A percentile compares a stretch with the other conserved stretches of the same genome.
Evolutionary conservation across 306 rosid genomes (phyloP).

Genomic region (Ceratonia siliqua): DNA sequence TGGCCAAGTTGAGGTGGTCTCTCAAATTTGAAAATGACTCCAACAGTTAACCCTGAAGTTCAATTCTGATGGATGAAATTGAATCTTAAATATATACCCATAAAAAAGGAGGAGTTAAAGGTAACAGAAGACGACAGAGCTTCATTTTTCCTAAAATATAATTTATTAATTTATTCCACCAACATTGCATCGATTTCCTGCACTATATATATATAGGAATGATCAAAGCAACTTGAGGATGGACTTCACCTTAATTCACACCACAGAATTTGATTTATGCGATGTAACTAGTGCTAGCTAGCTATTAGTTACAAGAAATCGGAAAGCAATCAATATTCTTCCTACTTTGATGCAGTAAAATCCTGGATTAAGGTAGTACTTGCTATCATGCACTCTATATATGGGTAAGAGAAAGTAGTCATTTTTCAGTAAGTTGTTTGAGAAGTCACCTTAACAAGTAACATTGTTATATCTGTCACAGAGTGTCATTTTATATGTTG

Average conservation of each 20-base stretch:
- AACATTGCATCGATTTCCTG: conserved; percentile 12
- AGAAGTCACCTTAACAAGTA: conserved; percentile 27
- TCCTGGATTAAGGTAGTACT: conserved; percentile 14
- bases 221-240: conserved; percentile 22
- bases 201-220: not conserved
- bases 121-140: conserved; percentile 19
- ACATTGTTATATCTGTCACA: conserved; percentile 23
- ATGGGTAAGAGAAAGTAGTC: not conserved
- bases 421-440: conserved; percentile 27
- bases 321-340: not conserved
- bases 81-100: conserved; percentile 38
- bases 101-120: not conserved
- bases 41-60: conserved; percentile 34
- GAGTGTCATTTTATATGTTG: conserved; percentile 27
- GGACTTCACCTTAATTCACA: conserved; percentile 8
- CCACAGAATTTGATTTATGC: not conserved
- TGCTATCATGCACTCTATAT: not conserved
- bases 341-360: conserved; percentile 18
- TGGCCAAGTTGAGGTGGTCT: conserved; percentile 45
- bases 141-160: conserved; percentile 22
- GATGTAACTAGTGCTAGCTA: not conserved
- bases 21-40: conserved; percentile 48
- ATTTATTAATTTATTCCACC: not conserved
- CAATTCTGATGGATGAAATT: conserved; percentile 32
- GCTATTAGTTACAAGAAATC: conserved; percentile 14